Evolutionary conservation across 2,329 filamentous ascomycete genomes (phyloP).

Genomic region (Tricladium varicosporioides): DNA sequence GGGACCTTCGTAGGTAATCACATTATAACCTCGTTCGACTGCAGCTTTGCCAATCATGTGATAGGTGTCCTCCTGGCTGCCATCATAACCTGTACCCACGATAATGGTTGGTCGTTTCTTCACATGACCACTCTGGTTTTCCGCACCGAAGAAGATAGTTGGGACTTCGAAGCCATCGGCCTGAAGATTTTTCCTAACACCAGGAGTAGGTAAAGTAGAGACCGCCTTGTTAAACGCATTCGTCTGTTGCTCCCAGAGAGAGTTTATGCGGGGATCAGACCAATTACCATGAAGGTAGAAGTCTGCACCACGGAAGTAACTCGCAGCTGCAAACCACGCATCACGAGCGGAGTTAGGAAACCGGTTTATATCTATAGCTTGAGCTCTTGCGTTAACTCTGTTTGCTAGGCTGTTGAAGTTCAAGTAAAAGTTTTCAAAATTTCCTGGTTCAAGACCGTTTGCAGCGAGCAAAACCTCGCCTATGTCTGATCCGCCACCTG

Average conservation of each 20-base stretch:
- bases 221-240: constrained; percentile 8
- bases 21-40: constrained; percentile 43
- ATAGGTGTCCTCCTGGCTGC: neutral
- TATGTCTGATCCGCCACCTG: constrained; percentile 3
- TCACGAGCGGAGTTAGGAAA: constrained; percentile 8
- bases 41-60: constrained; percentile 14
- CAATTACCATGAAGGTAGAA: constrained; percentile 10
- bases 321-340: constrained; percentile 9
- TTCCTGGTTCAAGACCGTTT: neutral
- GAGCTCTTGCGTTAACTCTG: neutral
- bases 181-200: neutral
- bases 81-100: neutral
- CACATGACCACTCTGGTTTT: neutral
- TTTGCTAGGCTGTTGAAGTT: constrained; percentile 7
- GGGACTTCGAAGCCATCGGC: neutral
- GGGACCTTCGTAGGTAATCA: constrained; percentile 46
- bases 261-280: constrained; percentile 7
- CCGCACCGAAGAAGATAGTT: neutral
- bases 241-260: constrained; percentile 1
- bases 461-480: constrained; percentile 7
- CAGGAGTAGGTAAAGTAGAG: neutral
- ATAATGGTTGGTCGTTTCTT: neutral
- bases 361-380: neutral
- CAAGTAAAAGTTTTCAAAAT: constrained; percentile 5
- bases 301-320: constrained; percentile 14